phyloP scores from a whole-genome alignment of 305 asterid species.

The Solanum chacoense region DNA sequence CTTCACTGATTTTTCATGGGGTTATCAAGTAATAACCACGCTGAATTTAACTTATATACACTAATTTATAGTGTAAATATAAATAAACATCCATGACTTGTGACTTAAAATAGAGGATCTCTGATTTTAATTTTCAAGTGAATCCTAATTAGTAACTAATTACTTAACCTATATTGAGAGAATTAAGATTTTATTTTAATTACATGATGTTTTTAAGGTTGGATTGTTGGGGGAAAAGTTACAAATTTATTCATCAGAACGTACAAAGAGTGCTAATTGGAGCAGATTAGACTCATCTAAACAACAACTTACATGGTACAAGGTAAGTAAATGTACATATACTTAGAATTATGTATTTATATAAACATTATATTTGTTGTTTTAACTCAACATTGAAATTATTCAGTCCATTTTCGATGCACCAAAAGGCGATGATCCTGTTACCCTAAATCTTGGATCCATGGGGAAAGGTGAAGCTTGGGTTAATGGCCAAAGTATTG shows the following conservation, averaged over 20 bases:
- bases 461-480: constrained; percentile 74
- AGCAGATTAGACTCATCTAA: constrained; percentile 15
- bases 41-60: background rate
- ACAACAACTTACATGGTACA: constrained; percentile 66
- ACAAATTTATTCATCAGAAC: constrained; percentile 32
- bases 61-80: background rate
- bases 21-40: constrained; percentile 50
- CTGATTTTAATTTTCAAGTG: background rate
- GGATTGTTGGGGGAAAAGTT: constrained; percentile 66
- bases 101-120: background rate
- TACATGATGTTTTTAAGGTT: constrained; percentile 26
- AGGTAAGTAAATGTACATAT: constrained; percentile 29
- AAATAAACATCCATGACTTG: background rate
- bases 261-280: constrained; percentile 39
- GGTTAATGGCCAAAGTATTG: constrained; percentile 53
- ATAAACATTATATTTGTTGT: background rate
- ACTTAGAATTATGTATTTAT: background rate
- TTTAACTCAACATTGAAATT: background rate
- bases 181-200: background rate
- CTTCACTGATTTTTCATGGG: constrained; percentile 45
- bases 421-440: constrained; percentile 41
- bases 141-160: background rate
- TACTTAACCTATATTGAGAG: background rate
- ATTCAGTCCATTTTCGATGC: constrained; percentile 38
- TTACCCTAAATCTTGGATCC: constrained; percentile 47